These are phyloP conservation scores for Zygosaccharomyces pseudorouxii DNA, from an alignment of 805 yeast species.

Conservation along the genomic window DNA sequence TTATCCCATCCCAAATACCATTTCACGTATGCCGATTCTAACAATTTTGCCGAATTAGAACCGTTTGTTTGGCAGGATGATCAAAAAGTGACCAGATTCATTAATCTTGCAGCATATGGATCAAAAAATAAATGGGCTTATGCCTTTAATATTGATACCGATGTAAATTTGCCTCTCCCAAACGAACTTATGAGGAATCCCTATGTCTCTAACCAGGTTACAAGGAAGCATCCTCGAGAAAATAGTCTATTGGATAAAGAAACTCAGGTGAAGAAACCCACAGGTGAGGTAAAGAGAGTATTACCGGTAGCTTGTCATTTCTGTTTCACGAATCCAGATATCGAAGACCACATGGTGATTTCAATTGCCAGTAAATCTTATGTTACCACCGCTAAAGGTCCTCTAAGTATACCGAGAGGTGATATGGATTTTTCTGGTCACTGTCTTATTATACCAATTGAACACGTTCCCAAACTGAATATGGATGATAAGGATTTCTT, in stretches of 20 bases:
- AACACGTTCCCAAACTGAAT: slow-evolving; percentile 53
- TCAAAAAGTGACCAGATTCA: slow-evolving; percentile 51
- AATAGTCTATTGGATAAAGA: not conserved
- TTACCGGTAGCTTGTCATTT: slow-evolving; percentile 69
- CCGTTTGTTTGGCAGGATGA: slow-evolving; percentile 54
- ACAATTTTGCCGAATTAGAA: slow-evolving; percentile 48
- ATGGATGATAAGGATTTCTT: slow-evolving; percentile 20
- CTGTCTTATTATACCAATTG: slow-evolving; percentile 72
- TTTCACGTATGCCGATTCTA: slow-evolving; percentile 44
- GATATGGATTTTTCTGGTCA: slow-evolving; percentile 68
- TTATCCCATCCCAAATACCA: slow-evolving; percentile 58
- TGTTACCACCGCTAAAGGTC: slow-evolving; percentile 81
- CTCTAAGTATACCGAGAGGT: slow-evolving; percentile 53
- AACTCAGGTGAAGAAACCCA: slow-evolving; percentile 2
- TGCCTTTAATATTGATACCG: slow-evolving; percentile 51
- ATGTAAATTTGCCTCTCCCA: slow-evolving; percentile 27
- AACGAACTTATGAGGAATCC: slow-evolving; percentile 35
- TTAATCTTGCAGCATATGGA: slow-evolving; percentile 59
- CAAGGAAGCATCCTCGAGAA: slow-evolving; percentile 10
- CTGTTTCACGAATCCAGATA: slow-evolving; percentile 73
- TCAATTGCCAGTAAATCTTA: slow-evolving; percentile 66
- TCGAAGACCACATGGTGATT: slow-evolving; percentile 75
- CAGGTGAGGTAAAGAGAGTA: slow-evolving; percentile 40
- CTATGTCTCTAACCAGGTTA: slow-evolving; percentile 9
- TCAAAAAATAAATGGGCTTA: slow-evolving; percentile 63